Conservation (phyloP, 2,329 filamentous ascomycete genomes). For the Fusarium tricinctum region DNA sequence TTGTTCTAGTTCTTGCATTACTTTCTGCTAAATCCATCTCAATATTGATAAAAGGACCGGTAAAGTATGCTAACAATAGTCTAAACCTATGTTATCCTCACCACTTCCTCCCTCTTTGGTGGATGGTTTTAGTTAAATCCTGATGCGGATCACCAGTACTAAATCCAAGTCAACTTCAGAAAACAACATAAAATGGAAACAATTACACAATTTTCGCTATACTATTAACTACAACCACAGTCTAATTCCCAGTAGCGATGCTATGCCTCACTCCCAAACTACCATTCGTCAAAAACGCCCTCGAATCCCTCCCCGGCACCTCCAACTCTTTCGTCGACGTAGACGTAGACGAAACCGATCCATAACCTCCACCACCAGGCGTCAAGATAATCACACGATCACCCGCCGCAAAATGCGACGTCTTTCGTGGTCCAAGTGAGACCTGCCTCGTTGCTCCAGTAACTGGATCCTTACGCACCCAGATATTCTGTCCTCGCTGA, state of each 20-base stretch:
- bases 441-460: conserved; percentile 53
- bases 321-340: neutral
- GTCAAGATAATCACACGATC: conserved; percentile 48
- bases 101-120: no score
- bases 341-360: neutral
- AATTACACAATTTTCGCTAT: neutral
- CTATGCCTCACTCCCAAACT: conserved; percentile 41
- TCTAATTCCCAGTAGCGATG: conserved; percentile 39
- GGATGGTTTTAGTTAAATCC: neutral
- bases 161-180: neutral
- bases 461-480: conserved; percentile 62
- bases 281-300: conserved; percentile 38
- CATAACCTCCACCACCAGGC: conserved; percentile 49
- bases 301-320: conserved; percentile 26
- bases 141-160: neutral
- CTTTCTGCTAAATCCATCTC: neutral
- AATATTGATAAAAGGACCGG: no score
- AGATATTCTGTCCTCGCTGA: conserved; percentile 76
- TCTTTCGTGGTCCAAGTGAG: conserved; percentile 42
- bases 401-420: conserved; percentile 39
- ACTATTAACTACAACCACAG: neutral
- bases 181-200: fast-evolving
- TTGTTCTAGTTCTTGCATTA: neutral
- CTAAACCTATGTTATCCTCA: neutral
- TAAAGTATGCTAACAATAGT: neutral